These are phyloP conservation scores for Penicillium sp. DNA, from an alignment of 2,329 filamentous ascomycete genomes.

Conservation along the genomic window DNA sequence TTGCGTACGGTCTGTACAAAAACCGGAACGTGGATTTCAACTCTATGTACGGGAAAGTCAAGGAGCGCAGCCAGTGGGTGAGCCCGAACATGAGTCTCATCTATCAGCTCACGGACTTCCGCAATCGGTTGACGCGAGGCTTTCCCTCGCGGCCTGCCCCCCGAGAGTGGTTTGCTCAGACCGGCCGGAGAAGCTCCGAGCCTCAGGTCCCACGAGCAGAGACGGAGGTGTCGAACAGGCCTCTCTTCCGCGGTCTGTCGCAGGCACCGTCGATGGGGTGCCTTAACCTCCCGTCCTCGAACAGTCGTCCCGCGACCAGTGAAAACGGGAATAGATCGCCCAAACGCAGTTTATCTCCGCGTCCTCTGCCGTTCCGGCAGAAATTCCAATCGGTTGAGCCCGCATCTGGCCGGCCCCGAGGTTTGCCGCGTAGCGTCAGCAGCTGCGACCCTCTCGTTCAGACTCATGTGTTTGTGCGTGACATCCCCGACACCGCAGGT, in stretches of 20 bases:
- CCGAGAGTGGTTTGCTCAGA: constrained; percentile 35
- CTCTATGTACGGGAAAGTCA: constrained; percentile 61
- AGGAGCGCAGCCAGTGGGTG: constrained; percentile 62
- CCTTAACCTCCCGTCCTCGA: constrained; percentile 25
- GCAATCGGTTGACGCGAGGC: constrained; percentile 39
- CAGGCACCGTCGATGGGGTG: constrained; percentile 25
- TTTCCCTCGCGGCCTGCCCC: constrained; percentile 30
- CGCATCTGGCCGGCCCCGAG: constrained; percentile 14
- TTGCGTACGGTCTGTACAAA: constrained; percentile 62
- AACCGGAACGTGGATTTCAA: constrained; percentile 59
- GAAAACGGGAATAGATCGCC: constrained; percentile 26
- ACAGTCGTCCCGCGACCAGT: constrained; percentile 25
- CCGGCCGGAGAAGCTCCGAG: constrained; percentile 28
- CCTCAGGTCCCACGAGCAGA: constrained; percentile 27
- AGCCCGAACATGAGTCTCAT: constrained; percentile 66
- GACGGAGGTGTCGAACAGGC: constrained; percentile 16
- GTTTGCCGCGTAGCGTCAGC: constrained; percentile 21
- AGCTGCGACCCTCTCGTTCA: constrained; percentile 29
- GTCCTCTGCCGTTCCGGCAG: constrained; percentile 39
- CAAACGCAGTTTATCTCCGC: constrained; percentile 33
- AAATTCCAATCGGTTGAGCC: constrained; percentile 30
- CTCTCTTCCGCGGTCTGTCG: constrained; percentile 20
- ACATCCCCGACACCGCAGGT: constrained; percentile 32
- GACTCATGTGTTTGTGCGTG: constrained; percentile 38
- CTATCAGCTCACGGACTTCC: constrained; percentile 63